Conservation (phyloP, 192 early-diverging fungal genomes). For the Podila minutissima region DNA sequence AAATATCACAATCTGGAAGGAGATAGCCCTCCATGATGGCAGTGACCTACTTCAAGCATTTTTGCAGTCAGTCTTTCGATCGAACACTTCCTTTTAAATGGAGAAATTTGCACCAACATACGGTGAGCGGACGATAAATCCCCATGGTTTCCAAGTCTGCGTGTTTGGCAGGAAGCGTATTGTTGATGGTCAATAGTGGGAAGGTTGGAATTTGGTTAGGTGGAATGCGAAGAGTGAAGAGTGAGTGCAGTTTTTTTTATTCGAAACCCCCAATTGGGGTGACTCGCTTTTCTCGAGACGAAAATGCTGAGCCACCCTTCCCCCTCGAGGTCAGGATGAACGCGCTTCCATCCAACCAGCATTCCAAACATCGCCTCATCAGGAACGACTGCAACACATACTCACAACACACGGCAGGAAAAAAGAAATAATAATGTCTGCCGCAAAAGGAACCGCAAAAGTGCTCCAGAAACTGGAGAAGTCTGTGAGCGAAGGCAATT, state of each 20-base stretch:
- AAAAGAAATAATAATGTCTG: constrained; percentile 12
- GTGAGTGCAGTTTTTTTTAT: too few relatives aligned
- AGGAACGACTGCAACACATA: too few relatives aligned
- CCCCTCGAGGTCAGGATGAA: too few relatives aligned
- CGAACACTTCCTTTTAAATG: not conserved
- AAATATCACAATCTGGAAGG: constrained; percentile 7
- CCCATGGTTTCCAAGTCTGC: constrained; percentile 15
- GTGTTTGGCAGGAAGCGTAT: too few relatives aligned
- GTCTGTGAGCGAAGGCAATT: constrained; percentile 79
- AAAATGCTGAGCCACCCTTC: too few relatives aligned
- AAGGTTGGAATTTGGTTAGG: not conserved
- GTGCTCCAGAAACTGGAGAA: constrained; percentile 75
- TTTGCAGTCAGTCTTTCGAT: not conserved
- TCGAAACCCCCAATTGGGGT: too few relatives aligned
- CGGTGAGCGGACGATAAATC: constrained; percentile 28
- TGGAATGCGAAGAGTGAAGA: not conserved
- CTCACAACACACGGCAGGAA: too few relatives aligned
- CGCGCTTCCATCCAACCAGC: too few relatives aligned
- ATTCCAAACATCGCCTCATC: too few relatives aligned
- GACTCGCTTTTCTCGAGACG: too few relatives aligned
- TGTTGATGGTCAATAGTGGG: not conserved
- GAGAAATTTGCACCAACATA: not conserved
- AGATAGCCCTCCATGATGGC: constrained; percentile 34
- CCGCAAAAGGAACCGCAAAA: constrained; percentile 66
- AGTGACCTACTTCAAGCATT: constrained; percentile 18